phyloP scores from a whole-genome alignment of 371 early-diverging fungal species.

The Circinella umbellata region DNA sequence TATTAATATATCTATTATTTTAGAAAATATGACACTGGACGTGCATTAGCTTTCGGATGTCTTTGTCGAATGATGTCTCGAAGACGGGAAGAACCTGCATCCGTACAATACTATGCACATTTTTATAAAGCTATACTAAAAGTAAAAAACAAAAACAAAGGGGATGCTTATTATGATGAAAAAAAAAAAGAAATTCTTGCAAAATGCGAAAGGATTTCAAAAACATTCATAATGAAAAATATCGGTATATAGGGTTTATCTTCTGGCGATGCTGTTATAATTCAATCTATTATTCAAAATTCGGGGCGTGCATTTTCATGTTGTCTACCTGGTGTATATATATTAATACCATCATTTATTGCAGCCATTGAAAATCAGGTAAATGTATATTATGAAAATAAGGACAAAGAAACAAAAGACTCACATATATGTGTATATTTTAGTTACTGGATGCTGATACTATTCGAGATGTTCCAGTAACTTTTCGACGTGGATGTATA shows the following conservation, averaged over 20 bases:
- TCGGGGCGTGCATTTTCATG: conserved; percentile 67
- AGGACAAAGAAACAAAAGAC: background rate
- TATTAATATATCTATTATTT: no score
- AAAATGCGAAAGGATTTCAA: no score
- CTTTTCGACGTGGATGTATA: conserved; percentile 45
- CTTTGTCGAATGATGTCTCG: conserved; percentile 80
- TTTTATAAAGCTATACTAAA: conserved; percentile 72
- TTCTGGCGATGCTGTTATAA: conserved; percentile 55
- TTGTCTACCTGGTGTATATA: conserved; percentile 68
- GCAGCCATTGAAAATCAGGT: conserved; percentile 63
- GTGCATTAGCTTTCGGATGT: conserved; percentile 66
- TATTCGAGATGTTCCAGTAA: conserved; percentile 24
- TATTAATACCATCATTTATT: conserved; percentile 71
- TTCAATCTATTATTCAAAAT: conserved; percentile 69
- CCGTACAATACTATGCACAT: conserved; percentile 60
- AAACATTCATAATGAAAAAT: background rate
- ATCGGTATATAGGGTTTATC: conserved; percentile 57
- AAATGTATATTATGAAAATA: background rate
- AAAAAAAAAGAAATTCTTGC: no score
- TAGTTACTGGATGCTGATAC: conserved; percentile 36
- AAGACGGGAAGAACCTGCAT: conserved; percentile 65
- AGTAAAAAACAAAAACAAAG: conserved; percentile 27
- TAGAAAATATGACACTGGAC: conserved; percentile 61
- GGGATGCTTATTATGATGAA: no score
- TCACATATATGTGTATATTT: background rate